Base-by-base conservation (phyloP, 352 stramenopile species). In the Phytophthora hibernalis region DNA sequence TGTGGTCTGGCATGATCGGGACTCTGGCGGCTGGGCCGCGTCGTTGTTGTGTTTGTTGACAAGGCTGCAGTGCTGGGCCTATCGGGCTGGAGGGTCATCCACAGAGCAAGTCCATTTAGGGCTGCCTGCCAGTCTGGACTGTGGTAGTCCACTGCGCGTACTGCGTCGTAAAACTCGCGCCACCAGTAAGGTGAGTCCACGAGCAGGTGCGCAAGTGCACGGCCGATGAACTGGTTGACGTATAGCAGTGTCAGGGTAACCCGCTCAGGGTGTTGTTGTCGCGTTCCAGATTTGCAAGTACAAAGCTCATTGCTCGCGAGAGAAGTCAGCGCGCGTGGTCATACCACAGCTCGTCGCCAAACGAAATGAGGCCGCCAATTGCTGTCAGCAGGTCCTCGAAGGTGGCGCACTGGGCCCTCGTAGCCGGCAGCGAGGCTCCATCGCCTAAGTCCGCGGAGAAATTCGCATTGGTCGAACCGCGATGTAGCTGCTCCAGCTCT, bases 121-220 rank as follows among this genome's bases (percentile, higher is more conserved):
- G 53, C 38, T 12, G 40, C 24, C 40, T 60, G 38, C 15, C 40
- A 52, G 8, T 51, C 40, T 3, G 40, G 2, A 5, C 3, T 37
- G n/a, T 60, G 24, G 26, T 60, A 60, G n/a, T 60, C 53, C 3
- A 52, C 53, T 3, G 53, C 53, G 16, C 53, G 24, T 8, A 60
- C 38, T 15, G 40, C 38, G 15, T 60, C 53, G 26, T 26, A 30
- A 5, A 22, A 52, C 5, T 58, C 30, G 12, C 35, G 37, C 51
- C 53, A 60, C 26, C 40, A 51, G 24, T 60, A 6, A 18, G 33
- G 53, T 15, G 53, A 51, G 38, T 51, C 53, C 24, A 26, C 40
- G 2, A 60, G 12, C 13, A 60, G 40, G 20, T 52, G 40, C 6
- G 53, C 24, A 4, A 61, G n/a, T 4, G 53, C 28, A 11, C 40